Conservation (phyloP, 306 rosid genomes). For the Cicer judaicum region DNA sequence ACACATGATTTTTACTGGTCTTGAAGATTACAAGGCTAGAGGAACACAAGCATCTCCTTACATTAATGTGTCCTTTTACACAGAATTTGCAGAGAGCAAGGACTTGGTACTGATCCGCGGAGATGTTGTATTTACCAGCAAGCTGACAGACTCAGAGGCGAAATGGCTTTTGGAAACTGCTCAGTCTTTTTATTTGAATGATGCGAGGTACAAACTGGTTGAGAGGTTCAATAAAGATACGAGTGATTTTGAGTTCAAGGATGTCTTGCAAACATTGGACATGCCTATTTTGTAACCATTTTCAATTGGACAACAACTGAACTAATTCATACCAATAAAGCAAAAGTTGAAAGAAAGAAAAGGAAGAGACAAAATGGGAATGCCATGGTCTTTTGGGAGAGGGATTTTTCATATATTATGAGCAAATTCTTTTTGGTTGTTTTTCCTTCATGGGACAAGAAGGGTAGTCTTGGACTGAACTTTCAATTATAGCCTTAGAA, state of each 20-base stretch:
- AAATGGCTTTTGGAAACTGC: constrained; percentile 83
- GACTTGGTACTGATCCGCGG: constrained; percentile 86
- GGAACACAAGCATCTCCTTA: constrained; percentile 96
- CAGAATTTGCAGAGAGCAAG: constrained; percentile 89
- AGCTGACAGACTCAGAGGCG: constrained; percentile 78
- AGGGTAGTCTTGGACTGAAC: constrained; percentile 15
- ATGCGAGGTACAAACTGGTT: constrained; percentile 73
- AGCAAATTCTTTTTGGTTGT: constrained; percentile 17
- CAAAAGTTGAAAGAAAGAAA: constrained; percentile 22
- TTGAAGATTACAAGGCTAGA: constrained; percentile 93
- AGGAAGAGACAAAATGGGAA: not conserved
- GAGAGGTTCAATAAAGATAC: constrained; percentile 87
- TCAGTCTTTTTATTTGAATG: constrained; percentile 85
- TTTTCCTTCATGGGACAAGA: not conserved
- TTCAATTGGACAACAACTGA: constrained; percentile 6
- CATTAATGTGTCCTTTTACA: constrained; percentile 68
- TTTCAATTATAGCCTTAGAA: constrained; percentile 1
- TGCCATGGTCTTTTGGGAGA: constrained; percentile 7
- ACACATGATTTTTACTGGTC: constrained; percentile 80
- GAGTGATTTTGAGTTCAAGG: constrained; percentile 90
- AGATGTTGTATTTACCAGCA: constrained; percentile 82
- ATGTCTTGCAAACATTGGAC: constrained; percentile 77
- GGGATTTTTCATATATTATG: constrained; percentile 9
- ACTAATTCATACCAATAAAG: constrained; percentile 5
- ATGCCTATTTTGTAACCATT: constrained; percentile 70